A percentile compares a stretch with the other conserved stretches of the same genome.
phyloP scores from a whole-genome alignment of 192 early-diverging fungal genomes.

The Coemansia biformis region DNA sequence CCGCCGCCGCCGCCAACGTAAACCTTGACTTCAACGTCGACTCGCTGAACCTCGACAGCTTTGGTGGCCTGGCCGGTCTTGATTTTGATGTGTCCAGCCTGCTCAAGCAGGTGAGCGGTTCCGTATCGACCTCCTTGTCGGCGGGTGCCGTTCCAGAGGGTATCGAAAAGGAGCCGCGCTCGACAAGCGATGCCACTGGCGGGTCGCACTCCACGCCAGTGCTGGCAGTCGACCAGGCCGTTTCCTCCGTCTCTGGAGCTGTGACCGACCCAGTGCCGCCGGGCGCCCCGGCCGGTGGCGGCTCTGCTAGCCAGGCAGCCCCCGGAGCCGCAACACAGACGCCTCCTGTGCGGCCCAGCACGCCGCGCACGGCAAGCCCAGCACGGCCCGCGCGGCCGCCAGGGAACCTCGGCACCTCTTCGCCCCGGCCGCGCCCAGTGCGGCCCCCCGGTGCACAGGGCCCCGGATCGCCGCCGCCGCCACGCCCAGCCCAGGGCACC shows the following conservation, averaged over 20 bases:
- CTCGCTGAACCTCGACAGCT: constrained; percentile 31
- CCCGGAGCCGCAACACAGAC: neutral
- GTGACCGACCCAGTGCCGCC: too few relatives aligned
- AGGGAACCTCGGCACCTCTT: neutral
- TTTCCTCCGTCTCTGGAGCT: too few relatives aligned
- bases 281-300: neutral
- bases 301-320: neutral
- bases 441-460: constrained; percentile 5
- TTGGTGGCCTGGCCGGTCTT: constrained; percentile 20
- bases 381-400: constrained; percentile 4
- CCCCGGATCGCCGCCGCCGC: neutral
- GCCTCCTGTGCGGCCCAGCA: constrained; percentile 1
- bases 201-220: neutral
- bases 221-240: neutral
- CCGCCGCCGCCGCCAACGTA: constrained; percentile 4
- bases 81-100: constrained; percentile 44
- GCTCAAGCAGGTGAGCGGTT: constrained; percentile 31
- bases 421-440: constrained; percentile 10
- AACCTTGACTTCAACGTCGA: constrained; percentile 41
- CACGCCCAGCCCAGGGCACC: neutral
- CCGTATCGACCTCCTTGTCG: neutral
- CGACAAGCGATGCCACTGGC: neutral
- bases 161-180: neutral
- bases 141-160: neutral
- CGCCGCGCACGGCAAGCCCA: neutral